A percentile compares a stretch with the other conserved stretches of the same genome.
These are phyloP conservation scores for Ustilago trichophora DNA, from an alignment of 1,284 basidiomycete species.

Conservation along the genomic window DNA sequence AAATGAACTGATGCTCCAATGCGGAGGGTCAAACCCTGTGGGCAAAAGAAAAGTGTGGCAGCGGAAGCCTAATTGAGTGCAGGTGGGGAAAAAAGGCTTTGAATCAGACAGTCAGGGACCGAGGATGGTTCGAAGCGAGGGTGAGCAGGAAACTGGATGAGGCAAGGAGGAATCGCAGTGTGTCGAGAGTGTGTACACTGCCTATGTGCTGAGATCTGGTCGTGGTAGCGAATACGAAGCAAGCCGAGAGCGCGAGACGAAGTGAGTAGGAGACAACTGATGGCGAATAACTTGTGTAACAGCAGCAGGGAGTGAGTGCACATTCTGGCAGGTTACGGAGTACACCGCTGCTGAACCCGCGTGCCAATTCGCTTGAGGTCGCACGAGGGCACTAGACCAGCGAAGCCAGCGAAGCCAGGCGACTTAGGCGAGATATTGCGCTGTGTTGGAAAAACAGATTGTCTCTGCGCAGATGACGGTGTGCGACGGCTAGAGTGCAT, in stretches of 20 bases:
- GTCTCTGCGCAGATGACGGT: constrained; percentile 14
- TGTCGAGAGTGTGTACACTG: too few species aligned
- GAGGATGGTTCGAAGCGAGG: background rate
- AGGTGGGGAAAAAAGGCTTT: constrained; percentile 8
- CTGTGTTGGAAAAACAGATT: too few species aligned
- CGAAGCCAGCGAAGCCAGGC: too few species aligned
- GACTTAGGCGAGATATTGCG: constrained; percentile 2
- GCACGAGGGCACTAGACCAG: too few species aligned
- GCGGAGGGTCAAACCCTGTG: constrained; percentile 2
- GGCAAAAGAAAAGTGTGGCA: constrained; percentile 18
- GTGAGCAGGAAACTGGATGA: background rate
- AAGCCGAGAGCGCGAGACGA: constrained; percentile 25
- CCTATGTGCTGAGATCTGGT: constrained; percentile 6
- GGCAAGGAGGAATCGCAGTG: background rate
- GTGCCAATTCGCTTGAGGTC: too few species aligned
- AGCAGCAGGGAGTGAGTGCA: constrained; percentile 1
- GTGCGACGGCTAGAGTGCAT: constrained; percentile 4
- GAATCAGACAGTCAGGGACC: constrained; percentile 4
- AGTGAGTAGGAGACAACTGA: constrained; percentile 26
- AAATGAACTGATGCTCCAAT: constrained; percentile 11
- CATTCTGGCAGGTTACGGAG: constrained; percentile 22
- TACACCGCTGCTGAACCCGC: constrained; percentile 13
- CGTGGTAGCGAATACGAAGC: constrained; percentile 2
- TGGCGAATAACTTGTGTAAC: constrained; percentile 15
- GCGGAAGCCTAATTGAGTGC: constrained; percentile 8